Base-by-base conservation (phyloP, 1,284 basidiomycete genomes). In the Singerocomus inundabilis region DNA sequence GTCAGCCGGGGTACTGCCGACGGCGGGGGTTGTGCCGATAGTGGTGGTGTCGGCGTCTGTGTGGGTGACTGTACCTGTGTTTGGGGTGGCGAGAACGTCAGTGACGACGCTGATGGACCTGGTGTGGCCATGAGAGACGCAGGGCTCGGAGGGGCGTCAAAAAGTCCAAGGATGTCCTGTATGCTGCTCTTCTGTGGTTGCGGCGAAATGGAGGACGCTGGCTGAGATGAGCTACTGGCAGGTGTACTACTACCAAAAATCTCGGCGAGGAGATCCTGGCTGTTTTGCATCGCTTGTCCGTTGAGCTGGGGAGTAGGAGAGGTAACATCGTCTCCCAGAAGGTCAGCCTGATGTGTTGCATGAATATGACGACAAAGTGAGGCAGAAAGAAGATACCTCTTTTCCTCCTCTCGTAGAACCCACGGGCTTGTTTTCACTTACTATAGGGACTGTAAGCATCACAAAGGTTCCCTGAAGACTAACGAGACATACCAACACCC, bases 391-490 rank as follows among this genome's bases (percentile, higher is more conserved):
- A n/a, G n/a, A n/a, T 59, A 85, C 86, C 57, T 93, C 89, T 69
- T 85, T 88, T 44, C 85, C 81, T 28, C 78, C 79, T 59, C 82
- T 76, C 3, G 93, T 91, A 5, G 92, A 93, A 5, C 94, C 94
- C 25, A 98, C 94, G 33, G 91, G 88, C 63, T 93, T 93, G 62
- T 93, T 90, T 72, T 98, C 94, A 70, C 90, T 93, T 49, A 94
- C 93, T 90, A 60, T 5, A 30, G 44, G 48, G 38, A 16, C 15
- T 9, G 41, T 47, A 16, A 58, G 40, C 26, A 26, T 13, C 35
- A 11, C 25, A 21, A 45, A 18, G 15, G n/a, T 16, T 11, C 11
- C 37, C 26, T 32, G 3, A 30, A 21, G 42, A 25, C 15, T 2
- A 10, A 40, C 25, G 12, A 13, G 44, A 53, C 56, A n/a, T 49